Percentiles rank a stretch among this genome's conserved stretches.
These are phyloP conservation scores for Acrocalymma vagum DNA, from an alignment of 2,329 filamentous ascomycete species.

Conservation along the genomic window DNA sequence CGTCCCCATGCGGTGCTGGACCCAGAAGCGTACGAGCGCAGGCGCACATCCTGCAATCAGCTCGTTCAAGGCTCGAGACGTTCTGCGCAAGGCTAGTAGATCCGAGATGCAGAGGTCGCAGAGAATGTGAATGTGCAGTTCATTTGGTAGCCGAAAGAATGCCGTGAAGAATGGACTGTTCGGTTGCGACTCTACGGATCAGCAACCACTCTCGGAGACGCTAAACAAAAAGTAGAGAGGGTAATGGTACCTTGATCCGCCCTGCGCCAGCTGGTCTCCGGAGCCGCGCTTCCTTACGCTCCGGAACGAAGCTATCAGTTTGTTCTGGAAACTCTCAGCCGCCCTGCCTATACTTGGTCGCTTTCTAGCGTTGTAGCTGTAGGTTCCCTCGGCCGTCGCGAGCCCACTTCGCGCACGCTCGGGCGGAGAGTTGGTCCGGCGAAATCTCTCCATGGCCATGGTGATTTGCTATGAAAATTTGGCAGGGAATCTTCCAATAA, in stretches of 20 bases:
- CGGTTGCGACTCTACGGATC: constrained; percentile 1
- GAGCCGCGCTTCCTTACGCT: constrained; percentile 33
- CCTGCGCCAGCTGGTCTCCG: constrained; percentile 25
- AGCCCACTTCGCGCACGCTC: constrained; percentile 25
- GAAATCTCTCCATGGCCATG: constrained; percentile 33
- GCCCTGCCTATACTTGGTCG: constrained; percentile 40
- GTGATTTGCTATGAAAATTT: constrained; percentile 13
- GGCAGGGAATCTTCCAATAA: too few relatives aligned
- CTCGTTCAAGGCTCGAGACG: constrained; percentile 40
- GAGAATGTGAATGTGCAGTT: constrained; percentile 44
- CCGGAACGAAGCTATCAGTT: constrained; percentile 40
- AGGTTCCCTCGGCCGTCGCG: constrained; percentile 18
- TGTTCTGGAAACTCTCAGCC: constrained; percentile 41
- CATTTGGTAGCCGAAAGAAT: constrained; percentile 43
- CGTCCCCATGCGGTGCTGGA: constrained; percentile 40
- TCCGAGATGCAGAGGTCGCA: constrained; percentile 44
- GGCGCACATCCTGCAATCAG: constrained; percentile 41
- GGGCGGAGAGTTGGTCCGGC: constrained; percentile 25
- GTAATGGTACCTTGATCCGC: constrained; percentile 37
- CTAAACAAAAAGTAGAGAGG: too few relatives aligned
- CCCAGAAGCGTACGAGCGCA: constrained; percentile 45
- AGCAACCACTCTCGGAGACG: too few relatives aligned
- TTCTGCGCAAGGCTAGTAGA: constrained; percentile 38
- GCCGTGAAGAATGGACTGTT: constrained; percentile 39
- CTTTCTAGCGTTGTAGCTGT: constrained; percentile 32